Evolutionary conservation across 371 early-diverging fungal genomes (phyloP), one percentile per base, ranked within the genome.

Genomic region (Entomophthora muscae): DNA sequence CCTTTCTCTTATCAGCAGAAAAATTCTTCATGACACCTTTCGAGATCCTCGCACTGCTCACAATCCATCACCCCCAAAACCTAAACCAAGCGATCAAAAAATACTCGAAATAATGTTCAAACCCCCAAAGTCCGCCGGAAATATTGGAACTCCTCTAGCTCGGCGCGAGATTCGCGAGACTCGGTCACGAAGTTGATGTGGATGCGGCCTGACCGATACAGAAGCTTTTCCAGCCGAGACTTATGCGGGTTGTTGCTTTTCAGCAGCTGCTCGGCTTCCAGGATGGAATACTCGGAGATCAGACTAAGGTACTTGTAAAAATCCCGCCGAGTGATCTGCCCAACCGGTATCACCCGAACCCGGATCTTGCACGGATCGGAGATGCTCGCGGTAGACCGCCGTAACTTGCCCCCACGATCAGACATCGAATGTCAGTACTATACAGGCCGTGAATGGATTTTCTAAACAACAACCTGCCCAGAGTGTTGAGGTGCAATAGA

Each of bases 11-110:
- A 3, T 7, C 24, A 28, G 24, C 59, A 42, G 10, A 55, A 58
- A 58, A 58, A 58, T 17, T 31, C 7, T 3, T 30, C 26, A 22
- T 58, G 31, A 32, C 28, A 23, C 31, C 26, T 22, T 21, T 27
- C 26, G 13, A 27, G 21, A 22, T 13, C 28, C 3, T 58, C 59
- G 31, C 31, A 27, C 31, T 58, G 59, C 21, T 58, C 28, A 30
- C 59, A 28, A 32, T 58, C 59, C 59, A 58, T 27, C 5, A 58
- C 26, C 24, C 59, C 59, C 24, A 58, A 23, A 55, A 55, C 56
- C 56, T 55, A 55, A 24, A 7, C 56, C 7, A 17, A 17, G 28
- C 10, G 24, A 24, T 55, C 12, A 51, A 12, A 17, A 13, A 22
- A 55, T 55, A 22, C 28, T 26, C 26, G 7, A 17, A 55, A 22